Percentiles rank a stretch among this genome's conserved stretches.
phyloP scores from a whole-genome alignment of 164 flowering plant genomes.

The Vitis rotundifolia region DNA sequence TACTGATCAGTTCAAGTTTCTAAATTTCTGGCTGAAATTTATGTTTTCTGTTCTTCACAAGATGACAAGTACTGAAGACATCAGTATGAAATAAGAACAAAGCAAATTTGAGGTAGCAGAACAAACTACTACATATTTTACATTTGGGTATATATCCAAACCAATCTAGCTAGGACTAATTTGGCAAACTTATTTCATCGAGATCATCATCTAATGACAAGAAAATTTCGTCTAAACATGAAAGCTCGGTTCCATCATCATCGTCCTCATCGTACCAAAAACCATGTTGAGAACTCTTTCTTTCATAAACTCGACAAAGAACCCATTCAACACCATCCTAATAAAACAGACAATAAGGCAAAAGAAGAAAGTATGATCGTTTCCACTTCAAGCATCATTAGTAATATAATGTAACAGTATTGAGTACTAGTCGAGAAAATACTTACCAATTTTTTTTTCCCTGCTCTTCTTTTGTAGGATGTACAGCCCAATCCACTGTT shows the following conservation, averaged over 20 bases:
- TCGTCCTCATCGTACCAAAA: conserved; percentile 15
- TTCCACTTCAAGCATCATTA: too few relatives aligned
- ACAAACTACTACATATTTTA: too few relatives aligned
- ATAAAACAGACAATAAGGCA: background rate
- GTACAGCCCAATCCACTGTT: background rate
- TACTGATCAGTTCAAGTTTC: too few relatives aligned
- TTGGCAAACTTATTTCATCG: conserved; percentile 29
- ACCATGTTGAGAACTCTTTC: background rate
- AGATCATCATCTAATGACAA: conserved; percentile 33
- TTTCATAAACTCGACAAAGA: conserved; percentile 38
- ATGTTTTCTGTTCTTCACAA: too few relatives aligned
- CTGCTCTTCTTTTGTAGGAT: background rate
- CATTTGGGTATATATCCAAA: background rate
- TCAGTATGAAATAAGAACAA: too few relatives aligned
- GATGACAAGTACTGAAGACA: too few relatives aligned
- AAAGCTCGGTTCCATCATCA: conserved; percentile 30
- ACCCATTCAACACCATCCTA: conserved; percentile 32
- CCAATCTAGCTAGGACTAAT: conserved; percentile 1
- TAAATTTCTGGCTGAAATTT: too few relatives aligned
- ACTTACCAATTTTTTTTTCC: conserved; percentile 14
- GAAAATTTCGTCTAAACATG: conserved; percentile 33
- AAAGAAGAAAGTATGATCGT: background rate
- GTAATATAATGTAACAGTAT: background rate
- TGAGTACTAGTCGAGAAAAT: background rate
- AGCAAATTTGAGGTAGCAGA: background rate